Conservation (phyloP, 1,284 basidiomycete species). For the Malassezia nana region DNA sequence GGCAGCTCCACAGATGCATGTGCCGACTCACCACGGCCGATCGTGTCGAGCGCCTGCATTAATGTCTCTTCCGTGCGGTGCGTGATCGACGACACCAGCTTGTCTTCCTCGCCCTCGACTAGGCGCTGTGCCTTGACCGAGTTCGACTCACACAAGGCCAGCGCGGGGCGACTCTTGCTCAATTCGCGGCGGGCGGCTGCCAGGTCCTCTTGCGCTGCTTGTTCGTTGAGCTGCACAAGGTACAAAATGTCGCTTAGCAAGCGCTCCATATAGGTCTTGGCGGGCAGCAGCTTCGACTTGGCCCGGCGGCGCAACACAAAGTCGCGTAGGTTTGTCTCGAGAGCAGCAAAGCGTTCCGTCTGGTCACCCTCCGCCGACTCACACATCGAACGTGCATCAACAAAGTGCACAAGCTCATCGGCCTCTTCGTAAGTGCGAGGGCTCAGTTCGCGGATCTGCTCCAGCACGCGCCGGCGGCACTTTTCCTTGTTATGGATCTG, state of each 20-base stretch:
- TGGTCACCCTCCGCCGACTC: conserved; percentile 48
- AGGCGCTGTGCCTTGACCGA: conserved; percentile 66
- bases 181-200: conserved; percentile 65
- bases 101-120: conserved; percentile 72
- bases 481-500: conserved; percentile 91
- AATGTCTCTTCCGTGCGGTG: conserved; percentile 53
- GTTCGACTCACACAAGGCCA: conserved; percentile 72
- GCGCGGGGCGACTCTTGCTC: conserved; percentile 63
- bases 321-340: conserved; percentile 83
- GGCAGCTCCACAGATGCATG: conserved; percentile 51
- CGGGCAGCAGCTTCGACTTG: conserved; percentile 89
- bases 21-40: conserved; percentile 63
- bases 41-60: conserved; percentile 62
- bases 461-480: conserved; percentile 76
- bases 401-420: conserved; percentile 91
- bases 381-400: conserved; percentile 61
- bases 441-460: conserved; percentile 86
- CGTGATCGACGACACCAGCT: conserved; percentile 57
- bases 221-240: conserved; percentile 73
- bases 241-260: conserved; percentile 79
- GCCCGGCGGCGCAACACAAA: conserved; percentile 91
- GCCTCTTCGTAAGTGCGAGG: conserved; percentile 84
- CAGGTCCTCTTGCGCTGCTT: conserved; percentile 72
- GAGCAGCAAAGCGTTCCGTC: conserved; percentile 62
- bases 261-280: conserved; percentile 82